These are phyloP conservation scores for Cadophora sp. DNA, from an alignment of 2,329 filamentous ascomycete genomes.

Conservation along the genomic window DNA sequence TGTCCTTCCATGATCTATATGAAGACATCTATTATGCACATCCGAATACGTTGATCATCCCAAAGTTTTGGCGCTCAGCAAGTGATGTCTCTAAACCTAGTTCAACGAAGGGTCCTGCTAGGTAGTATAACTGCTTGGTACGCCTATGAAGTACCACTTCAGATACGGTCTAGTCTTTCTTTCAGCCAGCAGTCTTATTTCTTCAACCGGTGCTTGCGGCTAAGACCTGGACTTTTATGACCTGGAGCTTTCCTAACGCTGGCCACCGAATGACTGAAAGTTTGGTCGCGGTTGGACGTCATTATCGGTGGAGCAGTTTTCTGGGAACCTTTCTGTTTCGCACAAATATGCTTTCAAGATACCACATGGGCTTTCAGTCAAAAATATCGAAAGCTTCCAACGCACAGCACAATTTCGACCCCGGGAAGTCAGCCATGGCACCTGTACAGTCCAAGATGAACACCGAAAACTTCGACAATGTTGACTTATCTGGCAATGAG, in stretches of 20 bases:
- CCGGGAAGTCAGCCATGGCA: not conserved
- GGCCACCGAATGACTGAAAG: not conserved
- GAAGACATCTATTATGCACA: not conserved
- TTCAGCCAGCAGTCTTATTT: not conserved
- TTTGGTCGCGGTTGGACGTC: not conserved
- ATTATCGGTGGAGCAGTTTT: not conserved
- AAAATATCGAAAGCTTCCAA: not conserved
- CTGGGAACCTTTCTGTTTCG: not conserved
- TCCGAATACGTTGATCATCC: not conserved
- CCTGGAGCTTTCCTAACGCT: not conserved
- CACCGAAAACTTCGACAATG: slow-evolving; percentile 4
- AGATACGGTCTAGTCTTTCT: not conserved
- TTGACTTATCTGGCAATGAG: slow-evolving; percentile 13
- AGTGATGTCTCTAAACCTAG: not conserved
- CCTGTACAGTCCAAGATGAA: not conserved
- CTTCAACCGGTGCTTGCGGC: not conserved
- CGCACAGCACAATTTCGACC: not conserved
- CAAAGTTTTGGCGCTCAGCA: not conserved
- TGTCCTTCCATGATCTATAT: not conserved
- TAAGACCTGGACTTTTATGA: not conserved
- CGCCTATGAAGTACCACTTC: not conserved
- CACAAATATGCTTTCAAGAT: not conserved
- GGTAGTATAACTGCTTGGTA: not conserved
- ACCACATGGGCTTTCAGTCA: not conserved
- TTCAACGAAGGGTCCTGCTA: not conserved